Evolutionary conservation across 169 alveolate species (phyloP).

Genomic region (Babesia sp.): DNA sequence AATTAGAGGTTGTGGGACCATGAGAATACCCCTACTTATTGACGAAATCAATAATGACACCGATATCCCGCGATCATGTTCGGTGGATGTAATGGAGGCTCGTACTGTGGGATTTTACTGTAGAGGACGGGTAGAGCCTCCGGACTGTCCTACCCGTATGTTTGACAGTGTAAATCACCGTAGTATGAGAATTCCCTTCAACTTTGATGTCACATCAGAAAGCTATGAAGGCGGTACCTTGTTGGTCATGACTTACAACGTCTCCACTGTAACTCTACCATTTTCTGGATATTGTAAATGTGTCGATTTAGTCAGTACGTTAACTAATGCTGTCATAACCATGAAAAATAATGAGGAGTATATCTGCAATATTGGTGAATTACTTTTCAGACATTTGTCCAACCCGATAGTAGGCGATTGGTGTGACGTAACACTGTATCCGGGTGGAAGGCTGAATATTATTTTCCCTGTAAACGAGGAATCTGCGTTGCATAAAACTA

Average conservation of each 20-base stretch:
- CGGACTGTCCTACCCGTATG: conserved; percentile 1
- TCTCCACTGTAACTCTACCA: background rate
- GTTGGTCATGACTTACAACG: background rate
- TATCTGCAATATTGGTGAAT: conserved; percentile 8
- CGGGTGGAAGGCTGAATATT: conserved; percentile 27
- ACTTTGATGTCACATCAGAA: background rate
- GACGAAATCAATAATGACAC: background rate
- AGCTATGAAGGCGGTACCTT: background rate
- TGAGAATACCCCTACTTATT: background rate
- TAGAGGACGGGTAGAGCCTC: conserved; percentile 26
- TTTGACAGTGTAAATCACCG: background rate
- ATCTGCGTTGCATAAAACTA: background rate
- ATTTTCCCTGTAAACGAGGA: conserved; percentile 4
- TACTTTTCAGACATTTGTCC: conserved; percentile 6
- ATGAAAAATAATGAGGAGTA: conserved; percentile 1
- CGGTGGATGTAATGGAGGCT: conserved; percentile 37
- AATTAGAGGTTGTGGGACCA: conserved; percentile 21
- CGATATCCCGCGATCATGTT: background rate
- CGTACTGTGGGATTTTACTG: conserved; percentile 43
- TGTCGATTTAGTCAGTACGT: background rate
- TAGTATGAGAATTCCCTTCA: background rate
- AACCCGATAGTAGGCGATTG: conserved; percentile 31
- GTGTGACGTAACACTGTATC: conserved; percentile 33
- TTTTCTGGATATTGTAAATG: conserved; percentile 40
- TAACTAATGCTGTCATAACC: background rate